A percentile compares a stretch with the other conserved stretches of the same genome.
phyloP scores from a whole-genome alignment of 2,329 filamentous ascomycete species.

The Arachnomyces sp. region DNA sequence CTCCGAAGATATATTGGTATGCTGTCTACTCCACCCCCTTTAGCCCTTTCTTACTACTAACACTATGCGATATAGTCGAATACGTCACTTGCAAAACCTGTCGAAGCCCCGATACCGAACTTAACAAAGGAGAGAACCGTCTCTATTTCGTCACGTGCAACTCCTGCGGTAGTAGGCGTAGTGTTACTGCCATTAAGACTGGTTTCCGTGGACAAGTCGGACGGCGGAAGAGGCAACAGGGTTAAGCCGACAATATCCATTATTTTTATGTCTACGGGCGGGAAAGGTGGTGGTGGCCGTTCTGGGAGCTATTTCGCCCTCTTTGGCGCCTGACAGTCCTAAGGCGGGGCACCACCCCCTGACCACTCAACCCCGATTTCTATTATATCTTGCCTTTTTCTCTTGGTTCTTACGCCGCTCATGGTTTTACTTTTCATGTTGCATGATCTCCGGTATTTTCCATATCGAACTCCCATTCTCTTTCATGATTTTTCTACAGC shows the following conservation, averaged over 20 bases:
- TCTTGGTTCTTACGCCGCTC: background rate
- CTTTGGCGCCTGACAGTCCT: conserved; percentile 7
- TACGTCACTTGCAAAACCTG: conserved; percentile 99
- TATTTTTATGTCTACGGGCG: conserved; percentile 7
- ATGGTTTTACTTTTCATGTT: background rate
- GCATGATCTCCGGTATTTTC: background rate
- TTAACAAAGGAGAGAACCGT: conserved; percentile 98
- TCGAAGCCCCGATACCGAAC: conserved; percentile 84
- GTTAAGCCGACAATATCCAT: conserved; percentile 44
- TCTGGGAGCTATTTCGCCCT: conserved; percentile 4
- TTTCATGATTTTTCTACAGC: no score
- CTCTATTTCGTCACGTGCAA: conserved; percentile 99
- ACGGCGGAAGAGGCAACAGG: conserved; percentile 92
- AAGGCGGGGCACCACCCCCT: no score
- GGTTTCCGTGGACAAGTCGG: conserved; percentile 99
- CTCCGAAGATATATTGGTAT: conserved; percentile 87
- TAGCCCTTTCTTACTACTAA: conserved; percentile 3
- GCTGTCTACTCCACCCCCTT: conserved; percentile 26
- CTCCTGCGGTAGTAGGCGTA: conserved; percentile 71
- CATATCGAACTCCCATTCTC: background rate
- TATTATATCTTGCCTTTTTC: conserved; percentile 2
- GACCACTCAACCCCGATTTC: no score
- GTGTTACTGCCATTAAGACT: conserved; percentile 96
- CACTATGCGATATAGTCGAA: conserved; percentile 53
- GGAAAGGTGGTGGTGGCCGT: conserved; percentile 3